A percentile compares a stretch with the other conserved stretches of the same genome.
phyloP scores from a whole-genome alignment of 306 rosid species.

The Dalbergia cultrata region DNA sequence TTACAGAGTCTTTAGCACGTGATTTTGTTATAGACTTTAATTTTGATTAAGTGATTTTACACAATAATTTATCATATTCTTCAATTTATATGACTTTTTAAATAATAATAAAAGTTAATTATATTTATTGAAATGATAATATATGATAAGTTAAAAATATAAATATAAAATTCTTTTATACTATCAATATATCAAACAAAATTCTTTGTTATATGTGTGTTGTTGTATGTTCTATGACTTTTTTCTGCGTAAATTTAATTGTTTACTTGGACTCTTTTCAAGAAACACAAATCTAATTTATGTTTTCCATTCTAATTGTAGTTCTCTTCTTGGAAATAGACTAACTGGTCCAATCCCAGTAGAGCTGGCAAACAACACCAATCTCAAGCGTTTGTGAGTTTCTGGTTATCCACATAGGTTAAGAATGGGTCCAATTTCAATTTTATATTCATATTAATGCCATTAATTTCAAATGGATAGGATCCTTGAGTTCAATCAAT shows the following conservation, averaged over 20 bases:
- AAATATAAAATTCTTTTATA: too few relatives aligned
- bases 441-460: not conserved
- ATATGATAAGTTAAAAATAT: too few relatives aligned
- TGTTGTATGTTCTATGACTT: not conserved
- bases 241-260: not conserved
- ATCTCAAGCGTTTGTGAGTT: constrained; percentile 63
- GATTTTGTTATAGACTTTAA: not conserved
- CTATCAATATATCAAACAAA: too few relatives aligned
- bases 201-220: not conserved
- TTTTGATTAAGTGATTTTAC: too few relatives aligned
- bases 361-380: constrained; percentile 58
- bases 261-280: not conserved
- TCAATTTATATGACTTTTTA: too few relatives aligned
- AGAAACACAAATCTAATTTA: not conserved
- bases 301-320: constrained; percentile 12
- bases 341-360: constrained; percentile 61
- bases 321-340: constrained; percentile 62
- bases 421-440: not conserved
- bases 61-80: too few relatives aligned
- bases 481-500: constrained; percentile 54
- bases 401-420: not conserved
- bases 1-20: not conserved
- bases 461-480: constrained; percentile 36
- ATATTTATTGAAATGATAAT: too few relatives aligned
- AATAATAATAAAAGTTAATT: too few relatives aligned